Evolutionary conservation across 441 rosid species (phyloP), one percentile per base, ranked within the genome.

Genomic region (Raphanus hybrid): DNA sequence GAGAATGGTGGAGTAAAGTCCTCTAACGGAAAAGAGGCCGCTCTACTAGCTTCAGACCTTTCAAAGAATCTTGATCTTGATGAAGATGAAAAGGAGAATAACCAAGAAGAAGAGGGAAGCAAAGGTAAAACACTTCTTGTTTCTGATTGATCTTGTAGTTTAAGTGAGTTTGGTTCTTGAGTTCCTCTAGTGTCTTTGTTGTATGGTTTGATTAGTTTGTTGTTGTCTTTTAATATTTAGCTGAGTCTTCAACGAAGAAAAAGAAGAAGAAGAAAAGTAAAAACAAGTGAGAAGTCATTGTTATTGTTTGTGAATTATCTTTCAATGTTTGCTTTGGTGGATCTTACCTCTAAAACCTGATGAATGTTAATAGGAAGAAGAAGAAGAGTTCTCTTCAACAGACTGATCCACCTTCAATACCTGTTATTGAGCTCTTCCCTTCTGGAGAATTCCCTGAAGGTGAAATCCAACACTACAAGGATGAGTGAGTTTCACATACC

Each of bases 401-500:
- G 82, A 88, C 94, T 73, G 86, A 89, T 81, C 98, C 96, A 37
- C 98, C 97, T 20, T 78, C 96, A 37, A 82, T 90, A 62, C 91
- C 98, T 32, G 78, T 91, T 63, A 58, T 58, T 71, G 90, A 93
- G 5, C 94, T 93, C 67, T 93, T 91, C 67, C 94, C 90, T n/a
- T 87, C 93, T 67, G 91, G 89, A 27, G 96, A 90, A 48, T 93
- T 91, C 73, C 97, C 96, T n/a, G 90, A 90, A 86, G 98, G 98
- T 76, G 96, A 90, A 91, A 87, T 89, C 82, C 94, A 93, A 66
- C 90, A 93, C 57, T 90, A 89, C 82, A 90, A 87, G 82, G 95
- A 93, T n/a, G 91, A 91, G 97, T 90, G 80, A 89, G 98, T 84
- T 55, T 60, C 71, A 4, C 66, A 39, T 41, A 43, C 12, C 26